Evolutionary conservation across 2,329 filamentous ascomycete genomes (phyloP).

Genomic region (Cytospora piceicola): DNA sequence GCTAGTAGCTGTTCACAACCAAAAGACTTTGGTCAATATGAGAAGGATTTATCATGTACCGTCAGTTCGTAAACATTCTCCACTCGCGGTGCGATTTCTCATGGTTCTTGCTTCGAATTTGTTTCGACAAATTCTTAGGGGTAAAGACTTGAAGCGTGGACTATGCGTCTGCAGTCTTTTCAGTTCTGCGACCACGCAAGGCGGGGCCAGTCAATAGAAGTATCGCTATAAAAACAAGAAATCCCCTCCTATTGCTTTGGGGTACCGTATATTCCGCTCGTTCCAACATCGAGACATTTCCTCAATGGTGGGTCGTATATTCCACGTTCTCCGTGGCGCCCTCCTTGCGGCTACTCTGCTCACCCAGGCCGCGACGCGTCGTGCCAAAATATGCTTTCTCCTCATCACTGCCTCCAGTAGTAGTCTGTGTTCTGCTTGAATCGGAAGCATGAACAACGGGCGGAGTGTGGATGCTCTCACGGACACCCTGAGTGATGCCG

Average conservation of each 20-base stretch:
- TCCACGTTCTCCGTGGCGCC: neutral
- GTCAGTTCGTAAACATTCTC: too few species aligned
- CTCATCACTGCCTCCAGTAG: neutral
- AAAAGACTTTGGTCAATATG: too few species aligned
- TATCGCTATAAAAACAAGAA: neutral
- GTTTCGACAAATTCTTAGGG: too few species aligned
- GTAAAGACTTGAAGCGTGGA: neutral
- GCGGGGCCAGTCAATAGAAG: neutral
- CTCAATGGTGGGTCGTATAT: neutral
- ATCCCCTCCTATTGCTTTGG: neutral
- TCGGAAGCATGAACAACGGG: neutral
- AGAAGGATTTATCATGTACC: too few species aligned
- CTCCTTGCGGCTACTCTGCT: neutral
- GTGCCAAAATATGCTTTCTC: constrained; percentile 7
- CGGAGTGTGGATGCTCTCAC: constrained; percentile 7
- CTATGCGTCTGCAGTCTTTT: neutral
- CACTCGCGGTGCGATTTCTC: too few species aligned
- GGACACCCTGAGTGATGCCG: constrained; percentile 7
- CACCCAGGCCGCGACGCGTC: neutral
- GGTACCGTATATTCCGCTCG: neutral
- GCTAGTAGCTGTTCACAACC: too few species aligned
- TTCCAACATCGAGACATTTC: neutral
- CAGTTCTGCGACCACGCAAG: neutral
- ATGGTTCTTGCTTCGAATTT: too few species aligned
- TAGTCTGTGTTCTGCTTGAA: neutral